Evolutionary conservation across 2,329 filamentous ascomycete species (phyloP).

Genomic region (Blastomyces gilchristii): DNA sequence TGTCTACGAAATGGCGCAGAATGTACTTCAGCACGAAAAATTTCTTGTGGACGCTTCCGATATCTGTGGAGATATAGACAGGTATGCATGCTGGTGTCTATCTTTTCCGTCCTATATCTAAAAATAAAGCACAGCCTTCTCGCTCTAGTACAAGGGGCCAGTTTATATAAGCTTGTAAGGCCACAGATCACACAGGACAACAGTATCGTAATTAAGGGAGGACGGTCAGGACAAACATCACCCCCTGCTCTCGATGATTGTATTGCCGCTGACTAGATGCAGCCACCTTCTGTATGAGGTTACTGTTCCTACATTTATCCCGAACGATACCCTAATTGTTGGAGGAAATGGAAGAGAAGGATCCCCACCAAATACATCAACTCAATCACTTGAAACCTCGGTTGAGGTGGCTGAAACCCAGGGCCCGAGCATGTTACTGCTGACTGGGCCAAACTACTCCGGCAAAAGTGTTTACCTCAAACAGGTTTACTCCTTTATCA

Average conservation of each 20-base stretch:
- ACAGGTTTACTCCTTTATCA: constrained; percentile 41
- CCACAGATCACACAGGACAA: constrained; percentile 63
- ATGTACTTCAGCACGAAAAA: constrained; percentile 58
- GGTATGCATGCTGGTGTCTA: constrained; percentile 24
- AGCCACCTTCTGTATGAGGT: constrained; percentile 79
- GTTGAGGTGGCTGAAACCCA: constrained; percentile 11
- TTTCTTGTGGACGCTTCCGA: constrained; percentile 61
- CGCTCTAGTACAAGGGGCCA: constrained; percentile 67
- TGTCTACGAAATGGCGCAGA: constrained; percentile 62
- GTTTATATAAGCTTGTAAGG: constrained; percentile 57
- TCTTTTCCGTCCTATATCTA: neutral
- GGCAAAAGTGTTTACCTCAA: constrained; percentile 96
- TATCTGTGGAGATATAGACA: constrained; percentile 74
- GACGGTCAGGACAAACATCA: constrained; percentile 43
- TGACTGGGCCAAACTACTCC: constrained; percentile 93
- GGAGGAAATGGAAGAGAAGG: constrained; percentile 40
- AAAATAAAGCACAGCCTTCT: constrained; percentile 47
- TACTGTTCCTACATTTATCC: constrained; percentile 66
- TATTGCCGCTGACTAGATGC: constrained; percentile 13
- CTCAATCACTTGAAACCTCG: constrained; percentile 1
- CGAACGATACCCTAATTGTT: constrained; percentile 64
- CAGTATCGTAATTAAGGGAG: constrained; percentile 61
- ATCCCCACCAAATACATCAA: neutral
- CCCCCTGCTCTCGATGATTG: neutral
- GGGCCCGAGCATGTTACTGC: constrained; percentile 58